Evolutionary conservation across 192 early-diverging fungal genomes (phyloP), one percentile per base, ranked within the genome.

Genomic region (Diversispora epigaea): DNA sequence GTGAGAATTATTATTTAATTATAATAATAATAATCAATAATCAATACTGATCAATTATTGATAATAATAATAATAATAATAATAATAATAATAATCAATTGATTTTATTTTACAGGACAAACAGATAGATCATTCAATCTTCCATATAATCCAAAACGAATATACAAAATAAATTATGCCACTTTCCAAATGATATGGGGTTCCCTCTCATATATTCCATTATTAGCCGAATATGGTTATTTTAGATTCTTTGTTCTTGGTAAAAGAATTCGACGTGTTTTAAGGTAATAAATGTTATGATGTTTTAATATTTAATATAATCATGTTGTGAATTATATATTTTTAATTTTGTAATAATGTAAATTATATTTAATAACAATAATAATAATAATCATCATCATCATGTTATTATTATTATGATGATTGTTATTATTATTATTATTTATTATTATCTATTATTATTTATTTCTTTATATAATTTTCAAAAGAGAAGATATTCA

Each of bases 111-210:
- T 22, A 40, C 19, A 71, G 83, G 79, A 4, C 83, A 82, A 56
- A 77, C 75, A 46, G 81, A 84, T 49, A 61, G 61, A 9, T 6
- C 49, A 55, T 80, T 82, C 67, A 77, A 80, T 61, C 50, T 84
- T 10, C 83, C 83, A 3, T 78, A 76, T 40, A 78, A 78, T 19
- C 83, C 83, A 1, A 52, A 62, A 17, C 73, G 79, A 41, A 68
- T 84, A 17, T 49, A 82, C 9, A 82, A 84, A 73, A 71, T 84
- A 25, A 82, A 84, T 62, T 73, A 77, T 19, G 60, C 56, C 21
- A 7, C 73, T 11, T 44, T 80, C 3, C 69, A 65, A 25, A 3
- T 68, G 44, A 7, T 82, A 10, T 70, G 74, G 25, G 50, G 75
- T 45, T 76, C 57, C 56, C 14, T 82, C 14, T 43, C 21, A 3